Percentiles rank a stretch among this genome's conserved stretches.
These are phyloP conservation scores for Sclerotinia trifoliorum DNA, from an alignment of 2,329 filamentous ascomycete genomes.

Conservation along the genomic window DNA sequence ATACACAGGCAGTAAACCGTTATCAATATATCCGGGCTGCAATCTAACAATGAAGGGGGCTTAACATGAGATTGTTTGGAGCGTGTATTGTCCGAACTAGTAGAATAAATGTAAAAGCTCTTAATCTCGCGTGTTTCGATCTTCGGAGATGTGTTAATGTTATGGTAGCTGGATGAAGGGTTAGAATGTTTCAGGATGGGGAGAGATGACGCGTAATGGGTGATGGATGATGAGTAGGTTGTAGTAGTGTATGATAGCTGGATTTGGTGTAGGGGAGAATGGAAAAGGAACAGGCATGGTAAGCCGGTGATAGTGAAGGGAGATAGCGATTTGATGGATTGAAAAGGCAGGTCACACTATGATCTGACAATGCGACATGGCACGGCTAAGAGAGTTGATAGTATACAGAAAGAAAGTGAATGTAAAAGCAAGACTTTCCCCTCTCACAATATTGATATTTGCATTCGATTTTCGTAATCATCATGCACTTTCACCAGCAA, in stretches of 20 bases:
- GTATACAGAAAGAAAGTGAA: neutral
- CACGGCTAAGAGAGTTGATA: neutral
- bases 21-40: neutral
- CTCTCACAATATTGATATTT: neutral
- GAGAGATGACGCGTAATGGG: neutral
- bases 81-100: too few species aligned
- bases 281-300: neutral
- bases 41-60: neutral
- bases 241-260: neutral
- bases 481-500: neutral
- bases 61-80: neutral
- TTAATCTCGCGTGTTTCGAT: too few species aligned
- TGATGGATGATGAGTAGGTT: neutral
- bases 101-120: too few species aligned
- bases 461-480: neutral
- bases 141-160: neutral
- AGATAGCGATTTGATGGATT: neutral
- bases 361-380: neutral
- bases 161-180: neutral
- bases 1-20: neutral
- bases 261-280: neutral
- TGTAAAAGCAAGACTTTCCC: neutral
- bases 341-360: neutral
- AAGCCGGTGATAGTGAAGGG: too few species aligned
- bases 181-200: too few species aligned